Base-by-base conservation (phyloP, 2,329 filamentous ascomycete species). In the Scedosporium dehoogii region DNA sequence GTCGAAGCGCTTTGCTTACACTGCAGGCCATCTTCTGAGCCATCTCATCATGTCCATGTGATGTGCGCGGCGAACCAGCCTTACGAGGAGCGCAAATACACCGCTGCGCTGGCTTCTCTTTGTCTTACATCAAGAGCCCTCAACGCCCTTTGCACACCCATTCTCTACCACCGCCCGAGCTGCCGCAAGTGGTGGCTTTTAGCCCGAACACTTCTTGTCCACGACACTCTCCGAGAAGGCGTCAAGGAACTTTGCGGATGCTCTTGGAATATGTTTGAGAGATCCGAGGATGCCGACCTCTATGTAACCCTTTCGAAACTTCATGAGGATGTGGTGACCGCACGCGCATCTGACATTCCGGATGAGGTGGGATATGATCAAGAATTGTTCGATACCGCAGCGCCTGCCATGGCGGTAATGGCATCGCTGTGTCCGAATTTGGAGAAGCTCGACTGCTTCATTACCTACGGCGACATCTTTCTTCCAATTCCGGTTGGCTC, bases 141-240 rank as follows among this genome's bases (percentile, higher is more conserved):
- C 23, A 18, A 46, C 41, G 53, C 33, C 27, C 23, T 62, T 33
- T 53, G 33, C 5, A 62, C 60, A 9, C 55, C 60, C 2, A 27
- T 25, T 21, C 41, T 62, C 6, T 62, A 62, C 23, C 60, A 62
- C 38, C 23, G 29, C 9, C 60, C 60, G 0, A 33, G 16, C 14
- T 58, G 53, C 41, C n/a, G 23, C 9, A 23, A 23, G 9, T 62
- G 60, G 60, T 44, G 33, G 53, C 60, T 58, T 10, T 53, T 62
- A 14, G 38, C 53, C 12, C 38, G 56, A 33, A 62, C 60, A 6
- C 55, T 62, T n/a, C 21, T 62, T 25, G 6, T 10, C 6, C 23
- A 41, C 3, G 29, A 53, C 6, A 53, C 57, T 38, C 55, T 58
- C 7, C 18, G 16, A 10, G 6, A 9, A 4, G 21, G 21, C n/a